Percentiles rank a stretch among this genome's conserved stretches.
phyloP scores from a whole-genome alignment of 2,329 filamentous ascomycete species.

The Didymella pomorum region DNA sequence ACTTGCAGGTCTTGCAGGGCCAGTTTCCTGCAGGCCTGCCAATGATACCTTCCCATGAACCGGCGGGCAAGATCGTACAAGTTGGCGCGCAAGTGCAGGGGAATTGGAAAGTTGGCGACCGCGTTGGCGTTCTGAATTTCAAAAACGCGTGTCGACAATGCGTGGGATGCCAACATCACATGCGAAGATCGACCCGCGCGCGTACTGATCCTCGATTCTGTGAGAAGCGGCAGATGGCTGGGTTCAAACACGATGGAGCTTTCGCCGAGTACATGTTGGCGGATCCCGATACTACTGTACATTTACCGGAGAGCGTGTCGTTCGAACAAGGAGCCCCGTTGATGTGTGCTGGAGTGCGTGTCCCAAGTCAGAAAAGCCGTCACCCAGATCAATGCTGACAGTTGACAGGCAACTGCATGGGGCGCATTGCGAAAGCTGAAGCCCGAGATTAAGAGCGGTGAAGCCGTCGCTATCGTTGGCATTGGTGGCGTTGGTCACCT shows the following conservation, averaged over 20 bases:
- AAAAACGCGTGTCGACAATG: constrained; percentile 37
- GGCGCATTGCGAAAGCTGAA: constrained; percentile 33
- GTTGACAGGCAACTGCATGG: constrained; percentile 36
- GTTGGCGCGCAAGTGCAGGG: constrained; percentile 36
- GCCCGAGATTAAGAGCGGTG: constrained; percentile 63
- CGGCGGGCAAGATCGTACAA: constrained; percentile 41
- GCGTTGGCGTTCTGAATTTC: constrained; percentile 41
- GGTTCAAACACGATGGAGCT: constrained; percentile 43
- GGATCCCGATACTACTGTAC: constrained; percentile 39
- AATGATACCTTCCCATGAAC: constrained; percentile 47
- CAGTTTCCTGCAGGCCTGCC: constrained; percentile 35
- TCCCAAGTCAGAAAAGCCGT: background rate
- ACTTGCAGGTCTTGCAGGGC: constrained; percentile 37
- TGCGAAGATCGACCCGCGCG: constrained; percentile 17
- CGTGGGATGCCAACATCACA: constrained; percentile 30
- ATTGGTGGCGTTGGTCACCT: constrained; percentile 82
- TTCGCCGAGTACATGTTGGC: constrained; percentile 47
- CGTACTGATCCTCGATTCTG: constrained; percentile 42
- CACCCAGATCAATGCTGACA: background rate
- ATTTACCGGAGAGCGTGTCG: constrained; percentile 31
- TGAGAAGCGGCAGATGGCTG: constrained; percentile 37
- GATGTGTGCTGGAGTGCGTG: constrained; percentile 48
- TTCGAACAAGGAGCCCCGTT: constrained; percentile 44
- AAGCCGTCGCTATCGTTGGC: constrained; percentile 81
- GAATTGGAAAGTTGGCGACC: constrained; percentile 41